Percentiles rank a stretch among this genome's conserved stretches.
Evolutionary conservation across 805 yeast genomes (phyloP).

Genomic region (Diddensiella transvaalensis): DNA sequence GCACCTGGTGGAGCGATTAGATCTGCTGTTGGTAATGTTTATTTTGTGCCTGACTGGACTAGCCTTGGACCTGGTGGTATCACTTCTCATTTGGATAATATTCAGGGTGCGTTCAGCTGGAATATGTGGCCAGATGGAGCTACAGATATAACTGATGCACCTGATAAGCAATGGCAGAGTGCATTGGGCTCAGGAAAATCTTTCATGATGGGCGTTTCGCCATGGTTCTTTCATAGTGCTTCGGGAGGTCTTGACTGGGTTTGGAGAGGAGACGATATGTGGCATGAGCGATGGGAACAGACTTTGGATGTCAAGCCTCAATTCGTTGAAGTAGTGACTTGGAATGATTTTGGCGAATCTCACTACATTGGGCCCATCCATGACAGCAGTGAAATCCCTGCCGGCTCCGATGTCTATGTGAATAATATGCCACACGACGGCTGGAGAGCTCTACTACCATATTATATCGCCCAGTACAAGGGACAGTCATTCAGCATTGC

Average conservation of each 20-base stretch:
- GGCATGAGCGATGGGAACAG: constrained; percentile 8
- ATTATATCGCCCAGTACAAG: constrained; percentile 6
- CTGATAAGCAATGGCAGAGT: constrained; percentile 4
- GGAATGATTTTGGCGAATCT: constrained; percentile 7
- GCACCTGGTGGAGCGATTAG: constrained; percentile 7
- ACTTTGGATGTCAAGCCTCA: background rate
- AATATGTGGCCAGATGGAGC: constrained; percentile 9
- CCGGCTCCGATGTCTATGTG: constrained; percentile 4
- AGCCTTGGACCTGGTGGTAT: constrained; percentile 7
- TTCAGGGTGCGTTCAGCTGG: constrained; percentile 8
- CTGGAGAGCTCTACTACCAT: constrained; percentile 6
- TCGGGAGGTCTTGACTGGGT: constrained; percentile 10
- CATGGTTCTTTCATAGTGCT: constrained; percentile 9
- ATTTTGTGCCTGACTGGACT: constrained; percentile 8
- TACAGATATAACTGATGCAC: background rate
- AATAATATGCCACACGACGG: constrained; percentile 7
- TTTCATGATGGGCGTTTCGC: constrained; percentile 7
- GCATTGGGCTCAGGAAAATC: constrained; percentile 6
- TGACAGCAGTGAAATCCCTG: constrained; percentile 2
- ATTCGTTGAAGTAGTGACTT: constrained; percentile 6
- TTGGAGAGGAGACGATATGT: constrained; percentile 7
- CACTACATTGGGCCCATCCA: constrained; percentile 7
- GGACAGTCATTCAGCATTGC: constrained; percentile 1
- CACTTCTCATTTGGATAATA: background rate
- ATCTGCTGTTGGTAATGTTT: constrained; percentile 2